phyloP scores from a whole-genome alignment of 2,329 filamentous ascomycete species.

The Diaporthe citriasiana region DNA sequence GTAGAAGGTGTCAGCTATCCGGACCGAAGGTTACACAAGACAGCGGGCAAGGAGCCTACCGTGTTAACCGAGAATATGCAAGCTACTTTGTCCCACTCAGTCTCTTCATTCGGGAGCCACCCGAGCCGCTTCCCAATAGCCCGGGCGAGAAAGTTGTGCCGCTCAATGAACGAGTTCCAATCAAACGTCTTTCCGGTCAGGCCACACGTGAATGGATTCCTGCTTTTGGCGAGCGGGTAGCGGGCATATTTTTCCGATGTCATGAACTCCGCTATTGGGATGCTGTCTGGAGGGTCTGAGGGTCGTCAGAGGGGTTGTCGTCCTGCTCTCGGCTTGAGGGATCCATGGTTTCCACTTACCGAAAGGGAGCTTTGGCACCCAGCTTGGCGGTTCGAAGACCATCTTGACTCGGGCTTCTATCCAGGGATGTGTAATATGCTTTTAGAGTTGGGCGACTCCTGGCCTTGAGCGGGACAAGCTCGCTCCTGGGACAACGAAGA shows the following conservation, averaged over 20 bases:
- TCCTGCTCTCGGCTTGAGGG: neutral
- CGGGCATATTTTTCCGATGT: conserved; percentile 79
- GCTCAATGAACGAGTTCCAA: conserved; percentile 72
- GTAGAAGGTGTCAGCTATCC: conserved; percentile 5
- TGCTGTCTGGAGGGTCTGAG: conserved; percentile 76
- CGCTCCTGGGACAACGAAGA: neutral
- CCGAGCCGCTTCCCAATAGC: conserved; percentile 79
- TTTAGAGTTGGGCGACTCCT: neutral
- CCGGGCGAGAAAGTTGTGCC: conserved; percentile 77
- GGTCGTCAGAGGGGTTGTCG: conserved; percentile 35
- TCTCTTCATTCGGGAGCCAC: conserved; percentile 77
- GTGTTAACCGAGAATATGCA: conserved; percentile 86
- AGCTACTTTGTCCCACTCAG: conserved; percentile 86
- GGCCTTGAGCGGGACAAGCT: neutral
- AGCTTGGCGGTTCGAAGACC: conserved; percentile 73
- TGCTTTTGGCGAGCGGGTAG: conserved; percentile 71
- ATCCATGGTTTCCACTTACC: conserved; percentile 55
- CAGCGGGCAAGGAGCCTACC: conserved; percentile 57
- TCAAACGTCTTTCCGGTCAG: conserved; percentile 78
- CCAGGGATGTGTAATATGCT: neutral
- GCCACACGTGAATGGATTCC: conserved; percentile 83
- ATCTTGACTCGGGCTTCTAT: conserved; percentile 50
- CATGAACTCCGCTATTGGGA: conserved; percentile 84
- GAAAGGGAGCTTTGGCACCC: conserved; percentile 71
- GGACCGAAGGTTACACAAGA: neutral